phyloP scores from a whole-genome alignment of 2,329 filamentous ascomycete species.

The Colletotrichum tanaceti region DNA sequence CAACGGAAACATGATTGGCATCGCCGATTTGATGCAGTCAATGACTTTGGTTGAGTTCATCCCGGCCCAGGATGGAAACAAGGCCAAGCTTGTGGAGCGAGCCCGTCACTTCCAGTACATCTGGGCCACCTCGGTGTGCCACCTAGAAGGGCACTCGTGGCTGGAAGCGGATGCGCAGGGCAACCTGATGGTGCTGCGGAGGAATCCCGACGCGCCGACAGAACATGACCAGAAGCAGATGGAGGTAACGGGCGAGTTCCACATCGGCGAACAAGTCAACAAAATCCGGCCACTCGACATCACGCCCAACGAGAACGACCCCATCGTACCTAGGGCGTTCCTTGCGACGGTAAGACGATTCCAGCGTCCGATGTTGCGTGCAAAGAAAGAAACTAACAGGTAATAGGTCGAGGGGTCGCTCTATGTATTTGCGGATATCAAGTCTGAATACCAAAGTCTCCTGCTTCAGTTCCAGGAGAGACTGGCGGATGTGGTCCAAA shows the following conservation, averaged over 20 bases:
- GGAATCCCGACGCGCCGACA: slow-evolving; percentile 78
- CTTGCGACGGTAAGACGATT: slow-evolving; percentile 80
- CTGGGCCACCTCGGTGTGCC: slow-evolving; percentile 84
- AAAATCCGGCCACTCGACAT: slow-evolving; percentile 81
- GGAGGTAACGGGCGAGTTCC: slow-evolving; percentile 82
- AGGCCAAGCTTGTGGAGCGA: slow-evolving; percentile 75
- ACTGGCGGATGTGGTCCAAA: slow-evolving; percentile 74
- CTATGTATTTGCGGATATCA: slow-evolving; percentile 87
- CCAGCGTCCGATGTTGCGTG: no score
- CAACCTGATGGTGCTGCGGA: slow-evolving; percentile 83
- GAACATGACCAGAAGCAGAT: slow-evolving; percentile 78
- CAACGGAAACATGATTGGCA: slow-evolving; percentile 78
- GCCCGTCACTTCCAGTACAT: slow-evolving; percentile 83
- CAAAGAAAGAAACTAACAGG: slow-evolving; percentile 40
- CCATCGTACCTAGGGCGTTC: slow-evolving; percentile 85
- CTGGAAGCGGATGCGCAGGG: slow-evolving; percentile 88
- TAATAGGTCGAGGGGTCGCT: slow-evolving; percentile 86
- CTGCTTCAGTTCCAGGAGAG: slow-evolving; percentile 83
- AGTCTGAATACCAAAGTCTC: slow-evolving; percentile 77
- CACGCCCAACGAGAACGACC: slow-evolving; percentile 69
- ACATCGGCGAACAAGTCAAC: slow-evolving; percentile 94
- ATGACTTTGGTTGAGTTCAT: slow-evolving; percentile 81
- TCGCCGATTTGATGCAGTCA: slow-evolving; percentile 95
- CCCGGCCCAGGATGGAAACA: slow-evolving; percentile 65
- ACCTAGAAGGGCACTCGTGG: slow-evolving; percentile 79